Evolutionary conservation across 768 basidiomycete species (phyloP).

Genomic region (Rossbeevera mucosa): DNA sequence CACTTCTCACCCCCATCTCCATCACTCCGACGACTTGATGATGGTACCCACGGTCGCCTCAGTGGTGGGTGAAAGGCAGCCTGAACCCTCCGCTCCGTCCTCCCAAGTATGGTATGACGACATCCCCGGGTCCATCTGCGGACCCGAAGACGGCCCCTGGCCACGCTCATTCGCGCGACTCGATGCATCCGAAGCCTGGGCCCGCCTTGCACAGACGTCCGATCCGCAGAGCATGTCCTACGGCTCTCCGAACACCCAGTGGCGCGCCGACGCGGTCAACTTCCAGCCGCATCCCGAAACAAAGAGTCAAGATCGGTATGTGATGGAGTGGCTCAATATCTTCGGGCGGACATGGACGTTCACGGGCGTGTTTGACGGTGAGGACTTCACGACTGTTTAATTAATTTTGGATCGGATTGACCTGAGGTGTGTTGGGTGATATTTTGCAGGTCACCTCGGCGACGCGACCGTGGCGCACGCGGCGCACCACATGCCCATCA

Average conservation of each 20-base stretch:
- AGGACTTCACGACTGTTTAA: conserved; percentile 17
- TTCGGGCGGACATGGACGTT: conserved; percentile 57
- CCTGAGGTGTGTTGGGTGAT: conserved; percentile 5
- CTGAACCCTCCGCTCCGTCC: conserved; percentile 17
- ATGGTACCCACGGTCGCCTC: conserved; percentile 15
- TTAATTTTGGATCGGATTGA: not conserved
- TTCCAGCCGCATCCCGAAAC: conserved; percentile 58
- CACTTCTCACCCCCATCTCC: not conserved
- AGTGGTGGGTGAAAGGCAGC: conserved; percentile 7
- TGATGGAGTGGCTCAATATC: conserved; percentile 53
- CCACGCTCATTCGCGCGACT: conserved; percentile 55
- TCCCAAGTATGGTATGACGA: conserved; percentile 53
- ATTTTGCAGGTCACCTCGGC: conserved; percentile 52
- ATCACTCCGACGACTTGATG: conserved; percentile 8
- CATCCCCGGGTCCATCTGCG: conserved; percentile 58
- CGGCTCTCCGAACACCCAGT: conserved; percentile 30
- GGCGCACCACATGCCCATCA: conserved; percentile 62
- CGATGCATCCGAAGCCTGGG: conserved; percentile 48
- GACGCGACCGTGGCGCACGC: conserved; percentile 69
- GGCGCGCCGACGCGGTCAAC: conserved; percentile 56
- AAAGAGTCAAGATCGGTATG: conserved; percentile 60
- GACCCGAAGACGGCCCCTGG: conserved; percentile 63
- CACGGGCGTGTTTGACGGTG: conserved; percentile 69
- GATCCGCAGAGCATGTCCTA: conserved; percentile 46
- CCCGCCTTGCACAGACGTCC: conserved; percentile 45